Evolutionary conservation across 2,329 filamentous ascomycete species (phyloP), one percentile per base, ranked within the genome.

Genomic region (Curvularia sp.): DNA sequence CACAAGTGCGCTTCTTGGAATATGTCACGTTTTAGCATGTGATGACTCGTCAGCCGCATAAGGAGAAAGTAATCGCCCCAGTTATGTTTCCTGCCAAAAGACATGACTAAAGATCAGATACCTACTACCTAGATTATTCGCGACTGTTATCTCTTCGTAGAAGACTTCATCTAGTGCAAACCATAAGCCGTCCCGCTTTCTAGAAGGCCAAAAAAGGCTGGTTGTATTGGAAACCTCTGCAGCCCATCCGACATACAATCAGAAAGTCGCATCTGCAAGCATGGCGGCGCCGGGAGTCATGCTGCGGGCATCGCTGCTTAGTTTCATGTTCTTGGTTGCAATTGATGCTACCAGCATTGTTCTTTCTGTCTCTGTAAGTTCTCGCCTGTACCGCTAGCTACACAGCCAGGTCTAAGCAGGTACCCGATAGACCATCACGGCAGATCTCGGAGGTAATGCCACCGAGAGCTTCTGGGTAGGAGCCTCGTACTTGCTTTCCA

Each of bases 391-490:
- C 10, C 24, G 12, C 44, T 26, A 47, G 44, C 28, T 2, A 47
- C n/a, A 13, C 6, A 47, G 15, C 30, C 24, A 15, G 30, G n/a
- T 6, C 44, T 47, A 24, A 47, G 39, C 44, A 47, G 30, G 13
- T 46, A 46, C 43, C 7, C 43, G 10, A 46, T 24, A 47, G 44
- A 47, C 44, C 24, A 47, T 47, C 24, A 47, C 44, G 24, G n/a
- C 44, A 47, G 44, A 47, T 24, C 44, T 47, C 24, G 44, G 30
- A 30, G 44, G 44, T 12, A 31, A 47, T 31, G 24, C 44, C 24
- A 47, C 44, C 5, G 44, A 47, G 30, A 47, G 44, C 44, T 47
- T 47, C 30, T 47, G 44, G 44, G 30, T 47, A 28, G 44, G 44
- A 24, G 44, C 44, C 13, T 47, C 44, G 24, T 47, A 47, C 24